Evolutionary conservation across 1,139 yeast species (phyloP), one percentile per base, ranked within the genome.

Genomic region (Yamadazyma buinensis): DNA sequence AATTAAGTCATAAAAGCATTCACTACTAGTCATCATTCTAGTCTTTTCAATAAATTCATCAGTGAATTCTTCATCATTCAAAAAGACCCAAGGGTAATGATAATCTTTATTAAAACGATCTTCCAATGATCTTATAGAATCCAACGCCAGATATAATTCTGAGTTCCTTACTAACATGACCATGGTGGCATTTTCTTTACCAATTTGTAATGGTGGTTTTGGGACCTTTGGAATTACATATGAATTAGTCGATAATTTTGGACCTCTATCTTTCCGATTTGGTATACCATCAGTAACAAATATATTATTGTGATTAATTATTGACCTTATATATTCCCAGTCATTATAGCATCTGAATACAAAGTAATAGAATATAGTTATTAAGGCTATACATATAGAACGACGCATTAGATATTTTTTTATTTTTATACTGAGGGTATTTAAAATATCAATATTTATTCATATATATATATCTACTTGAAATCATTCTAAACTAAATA

Each of bases 21-120:
- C 57, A 0, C 96, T 94, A 39, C 90, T 81, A 0, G 90, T 95
- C 95, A 90, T 84, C 20, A 85, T 72, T 1, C 82, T 66, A 0
- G 97, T 88, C 45, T 75, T 54, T 34, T 65, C 72, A 15, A 58
- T 67, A 44, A 68, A 68, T 15, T 61, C 71, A 14, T 55, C 59
- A 18, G 47, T 56, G 41, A 68, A 67, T 3, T 73, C 72, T 8
- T 52, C 72, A 29, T 70, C 75, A 42, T 67, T 65, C 33, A 67
- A 44, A 34, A 70, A 68, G 5, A 70, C 68, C 72, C 75, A 64
- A 1, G 74, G 74, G 39, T 72, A 72, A 32, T 54, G 54, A 42
- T 68, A 73, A 30, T 70, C 48, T 34, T 58, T 54, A 39, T 72
- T 71, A 46, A 74, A 72, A 23, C 75, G 45, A 41, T 70, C 75